Percentiles rank a stretch among this genome's conserved stretches.
Evolutionary conservation across 2,329 filamentous ascomycete species (phyloP).

Genomic region (Anthostomella pinea): DNA sequence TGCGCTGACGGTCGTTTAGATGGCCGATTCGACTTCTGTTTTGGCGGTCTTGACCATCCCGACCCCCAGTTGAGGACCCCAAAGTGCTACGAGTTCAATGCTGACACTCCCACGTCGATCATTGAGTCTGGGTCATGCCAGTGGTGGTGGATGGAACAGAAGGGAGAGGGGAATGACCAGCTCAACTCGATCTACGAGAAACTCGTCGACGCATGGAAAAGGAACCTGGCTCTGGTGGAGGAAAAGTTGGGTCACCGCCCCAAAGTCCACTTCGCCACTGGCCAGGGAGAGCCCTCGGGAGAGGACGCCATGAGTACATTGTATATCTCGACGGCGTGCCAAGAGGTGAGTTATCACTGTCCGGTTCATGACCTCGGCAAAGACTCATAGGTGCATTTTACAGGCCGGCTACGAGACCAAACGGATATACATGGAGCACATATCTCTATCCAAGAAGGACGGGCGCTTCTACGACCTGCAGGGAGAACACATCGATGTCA

Average conservation of each 20-base stretch:
- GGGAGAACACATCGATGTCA: constrained; percentile 6
- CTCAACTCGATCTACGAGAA: constrained; percentile 5
- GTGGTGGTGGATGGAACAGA: constrained; percentile 11
- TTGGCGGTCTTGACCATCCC: constrained; percentile 9
- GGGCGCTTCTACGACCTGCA: constrained; percentile 11
- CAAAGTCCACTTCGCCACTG: constrained; percentile 1
- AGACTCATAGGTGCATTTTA: too few relatives aligned
- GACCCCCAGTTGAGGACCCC: constrained; percentile 4
- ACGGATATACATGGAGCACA: constrained; percentile 1
- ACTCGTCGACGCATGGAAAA: constrained; percentile 7
- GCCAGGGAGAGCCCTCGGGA: constrained; percentile 1
- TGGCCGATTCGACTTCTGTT: constrained; percentile 11
- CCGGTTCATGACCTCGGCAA: too few relatives aligned
- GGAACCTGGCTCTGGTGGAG: constrained; percentile 4
- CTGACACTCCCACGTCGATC: constrained; percentile 9
- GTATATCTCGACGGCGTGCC: too few relatives aligned
- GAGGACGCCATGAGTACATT: constrained; percentile 6
- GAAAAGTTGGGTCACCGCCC: background rate
- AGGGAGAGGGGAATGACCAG: constrained; percentile 8
- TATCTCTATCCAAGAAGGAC: background rate
- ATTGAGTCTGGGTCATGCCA: constrained; percentile 6
- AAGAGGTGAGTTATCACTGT: too few relatives aligned
- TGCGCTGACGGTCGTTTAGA: too few relatives aligned
- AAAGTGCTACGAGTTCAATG: constrained; percentile 13
- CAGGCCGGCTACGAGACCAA: background rate